Evolutionary conservation across 768 basidiomycete genomes (phyloP).

Genomic region (Basidioascus undulatus): DNA sequence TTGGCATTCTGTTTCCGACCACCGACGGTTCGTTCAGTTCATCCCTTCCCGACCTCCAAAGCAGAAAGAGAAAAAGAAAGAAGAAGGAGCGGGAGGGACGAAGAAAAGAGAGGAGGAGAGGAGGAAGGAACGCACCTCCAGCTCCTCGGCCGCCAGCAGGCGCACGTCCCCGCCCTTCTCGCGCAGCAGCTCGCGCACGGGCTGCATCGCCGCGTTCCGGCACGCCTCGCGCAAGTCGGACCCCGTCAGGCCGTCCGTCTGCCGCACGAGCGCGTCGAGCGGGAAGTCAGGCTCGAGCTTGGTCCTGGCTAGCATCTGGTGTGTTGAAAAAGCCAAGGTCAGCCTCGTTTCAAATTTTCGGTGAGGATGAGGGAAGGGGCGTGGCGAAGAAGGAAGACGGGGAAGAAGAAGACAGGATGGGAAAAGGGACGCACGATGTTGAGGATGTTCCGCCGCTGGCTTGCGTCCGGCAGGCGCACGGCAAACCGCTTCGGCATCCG

Average conservation of each 20-base stretch:
- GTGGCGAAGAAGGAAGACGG: not conserved
- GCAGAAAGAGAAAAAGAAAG: too few species aligned
- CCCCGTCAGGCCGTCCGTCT: constrained; percentile 55
- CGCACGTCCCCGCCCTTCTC: constrained; percentile 15
- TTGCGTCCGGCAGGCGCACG: constrained; percentile 47
- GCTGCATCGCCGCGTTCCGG: constrained; percentile 78
- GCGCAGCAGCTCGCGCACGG: constrained; percentile 25
- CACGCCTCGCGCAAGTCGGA: constrained; percentile 82
- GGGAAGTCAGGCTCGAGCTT: constrained; percentile 37
- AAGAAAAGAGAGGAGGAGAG: too few species aligned
- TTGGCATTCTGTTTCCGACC: too few species aligned
- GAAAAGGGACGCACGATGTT: constrained; percentile 31
- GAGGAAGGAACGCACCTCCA: too few species aligned
- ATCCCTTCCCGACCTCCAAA: too few species aligned
- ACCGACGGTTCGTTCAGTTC: too few species aligned
- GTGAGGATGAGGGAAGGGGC: not conserved
- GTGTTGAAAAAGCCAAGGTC: not conserved
- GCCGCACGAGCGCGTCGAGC: constrained; percentile 35
- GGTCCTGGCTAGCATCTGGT: constrained; percentile 65
- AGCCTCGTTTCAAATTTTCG: not conserved
- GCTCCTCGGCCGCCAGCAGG: too few species aligned
- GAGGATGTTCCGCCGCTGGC: constrained; percentile 67
- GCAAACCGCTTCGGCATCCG: constrained; percentile 95
- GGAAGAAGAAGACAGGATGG: not conserved
- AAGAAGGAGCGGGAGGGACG: too few species aligned